Conservation (phyloP, 2,329 filamentous ascomycete species). For the Colletotrichum sp. region DNA sequence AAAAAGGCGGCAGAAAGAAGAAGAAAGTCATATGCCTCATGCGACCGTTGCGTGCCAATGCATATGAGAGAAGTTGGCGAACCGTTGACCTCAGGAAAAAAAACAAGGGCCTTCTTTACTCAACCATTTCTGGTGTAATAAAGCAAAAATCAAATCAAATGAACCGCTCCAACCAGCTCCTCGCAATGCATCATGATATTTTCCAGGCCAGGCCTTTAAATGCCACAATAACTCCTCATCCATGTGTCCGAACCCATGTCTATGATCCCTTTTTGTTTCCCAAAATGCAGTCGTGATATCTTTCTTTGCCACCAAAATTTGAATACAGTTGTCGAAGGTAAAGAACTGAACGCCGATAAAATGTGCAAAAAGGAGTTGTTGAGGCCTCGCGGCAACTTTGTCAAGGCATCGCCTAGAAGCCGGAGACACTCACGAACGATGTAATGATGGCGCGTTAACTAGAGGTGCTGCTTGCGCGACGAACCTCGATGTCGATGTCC, state of each 20-base stretch:
- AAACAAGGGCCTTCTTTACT: not conserved
- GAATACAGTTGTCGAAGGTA: not conserved
- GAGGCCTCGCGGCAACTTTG: not conserved
- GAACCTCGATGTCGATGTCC: slow-evolving; percentile 4
- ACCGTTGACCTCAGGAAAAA: not conserved
- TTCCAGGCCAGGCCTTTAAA: slow-evolving; percentile 20
- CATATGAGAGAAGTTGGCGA: not conserved
- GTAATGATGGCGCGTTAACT: not conserved
- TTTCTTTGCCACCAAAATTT: not conserved
- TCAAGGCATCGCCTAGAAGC: not conserved
- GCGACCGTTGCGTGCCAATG: slow-evolving; percentile 1
- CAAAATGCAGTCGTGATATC: slow-evolving; percentile 9
- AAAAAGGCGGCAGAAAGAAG: not conserved
- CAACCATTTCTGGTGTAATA: not conserved
- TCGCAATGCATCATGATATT: slow-evolving; percentile 18
- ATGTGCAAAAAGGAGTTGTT: not conserved
- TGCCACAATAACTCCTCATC: slow-evolving; percentile 17
- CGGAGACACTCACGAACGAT: not conserved
- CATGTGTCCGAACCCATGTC: not conserved
- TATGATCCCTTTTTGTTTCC: slow-evolving; percentile 12
- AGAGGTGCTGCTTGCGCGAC: slow-evolving; percentile 17
- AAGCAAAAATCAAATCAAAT: not conserved
- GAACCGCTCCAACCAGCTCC: slow-evolving; percentile 14
- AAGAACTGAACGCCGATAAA: not conserved
- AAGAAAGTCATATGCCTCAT: slow-evolving; percentile 1